These are phyloP conservation scores for Sutorius australiensis DNA, from an alignment of 768 basidiomycete genomes.

Conservation along the genomic window DNA sequence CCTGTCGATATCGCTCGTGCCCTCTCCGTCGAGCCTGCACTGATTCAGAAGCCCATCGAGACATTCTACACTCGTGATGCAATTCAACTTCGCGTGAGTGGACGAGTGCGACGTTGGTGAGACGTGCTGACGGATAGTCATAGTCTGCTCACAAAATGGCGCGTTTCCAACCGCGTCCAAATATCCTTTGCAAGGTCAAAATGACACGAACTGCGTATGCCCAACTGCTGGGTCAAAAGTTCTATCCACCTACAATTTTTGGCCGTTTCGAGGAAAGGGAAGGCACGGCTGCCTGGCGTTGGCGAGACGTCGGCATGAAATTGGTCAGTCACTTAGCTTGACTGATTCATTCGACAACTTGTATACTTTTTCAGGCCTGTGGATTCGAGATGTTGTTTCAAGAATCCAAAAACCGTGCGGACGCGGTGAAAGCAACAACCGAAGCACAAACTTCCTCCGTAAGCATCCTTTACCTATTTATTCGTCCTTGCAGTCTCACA, in stretches of 20 bases:
- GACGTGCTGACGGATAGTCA: constrained; percentile 4
- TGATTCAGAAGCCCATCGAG: constrained; percentile 86
- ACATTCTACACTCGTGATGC: constrained; percentile 96
- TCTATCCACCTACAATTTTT: constrained; percentile 88
- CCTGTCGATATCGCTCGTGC: constrained; percentile 78
- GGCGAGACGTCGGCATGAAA: constrained; percentile 91
- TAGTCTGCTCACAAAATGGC: constrained; percentile 88
- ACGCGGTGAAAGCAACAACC: constrained; percentile 32
- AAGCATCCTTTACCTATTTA: constrained; percentile 16
- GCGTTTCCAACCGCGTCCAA: constrained; percentile 76
- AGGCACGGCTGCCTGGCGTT: constrained; percentile 64
- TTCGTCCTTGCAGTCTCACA: not conserved
- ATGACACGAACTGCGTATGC: constrained; percentile 94
- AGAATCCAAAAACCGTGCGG: constrained; percentile 64
- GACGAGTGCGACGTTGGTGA: not conserved
- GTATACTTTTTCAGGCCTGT: constrained; percentile 54
- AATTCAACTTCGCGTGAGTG: constrained; percentile 75
- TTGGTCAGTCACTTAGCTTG: constrained; percentile 48
- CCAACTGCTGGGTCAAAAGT: constrained; percentile 86
- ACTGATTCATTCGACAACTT: not conserved
- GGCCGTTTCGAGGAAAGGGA: constrained; percentile 66
- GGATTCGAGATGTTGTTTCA: constrained; percentile 97
- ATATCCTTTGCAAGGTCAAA: constrained; percentile 56
- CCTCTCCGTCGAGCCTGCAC: constrained; percentile 53
- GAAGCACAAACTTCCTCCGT: constrained; percentile 49